These are phyloP conservation scores for Backusella australiensis DNA, from an alignment of 192 early-diverging fungal genomes.

Conservation along the genomic window DNA sequence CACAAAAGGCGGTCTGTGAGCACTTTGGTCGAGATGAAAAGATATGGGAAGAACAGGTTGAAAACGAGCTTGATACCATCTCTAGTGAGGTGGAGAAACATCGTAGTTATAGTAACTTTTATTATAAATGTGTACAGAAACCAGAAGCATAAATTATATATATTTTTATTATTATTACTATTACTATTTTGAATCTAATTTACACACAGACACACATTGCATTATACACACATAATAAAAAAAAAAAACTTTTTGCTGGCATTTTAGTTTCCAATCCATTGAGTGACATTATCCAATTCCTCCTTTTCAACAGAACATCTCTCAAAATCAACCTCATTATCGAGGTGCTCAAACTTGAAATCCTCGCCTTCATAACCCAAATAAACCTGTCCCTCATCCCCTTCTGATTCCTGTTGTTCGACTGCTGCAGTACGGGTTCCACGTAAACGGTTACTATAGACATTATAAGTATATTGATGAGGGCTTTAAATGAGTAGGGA, in stretches of 20 bases:
- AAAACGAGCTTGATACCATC: neutral
- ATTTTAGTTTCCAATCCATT: constrained; percentile 56
- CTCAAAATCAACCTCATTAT: constrained; percentile 66
- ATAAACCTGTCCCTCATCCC: constrained; percentile 62
- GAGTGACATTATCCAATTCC: constrained; percentile 54
- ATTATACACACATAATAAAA: neutral
- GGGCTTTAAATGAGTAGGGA: neutral
- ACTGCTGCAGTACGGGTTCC: constrained; percentile 64
- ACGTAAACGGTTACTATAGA: constrained; percentile 58
- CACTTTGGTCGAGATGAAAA: neutral
- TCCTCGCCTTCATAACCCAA: constrained; percentile 78
- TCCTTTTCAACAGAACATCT: constrained; percentile 59
- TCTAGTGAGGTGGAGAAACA: neutral
- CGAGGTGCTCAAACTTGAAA: constrained; percentile 83
- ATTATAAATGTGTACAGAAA: constrained; percentile 7
- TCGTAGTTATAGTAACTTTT: neutral
- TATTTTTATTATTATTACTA: neutral
- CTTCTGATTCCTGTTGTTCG: constrained; percentile 61
- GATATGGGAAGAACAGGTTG: neutral
- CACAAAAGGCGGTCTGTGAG: neutral
- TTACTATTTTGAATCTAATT: neutral
- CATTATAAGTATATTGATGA: too few relatives aligned
- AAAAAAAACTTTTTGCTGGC: neutral
- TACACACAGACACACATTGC: neutral
- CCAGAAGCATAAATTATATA: neutral